Conservation (phyloP, 106 monocot genomes). For the Dendrobium officinale region DNA sequence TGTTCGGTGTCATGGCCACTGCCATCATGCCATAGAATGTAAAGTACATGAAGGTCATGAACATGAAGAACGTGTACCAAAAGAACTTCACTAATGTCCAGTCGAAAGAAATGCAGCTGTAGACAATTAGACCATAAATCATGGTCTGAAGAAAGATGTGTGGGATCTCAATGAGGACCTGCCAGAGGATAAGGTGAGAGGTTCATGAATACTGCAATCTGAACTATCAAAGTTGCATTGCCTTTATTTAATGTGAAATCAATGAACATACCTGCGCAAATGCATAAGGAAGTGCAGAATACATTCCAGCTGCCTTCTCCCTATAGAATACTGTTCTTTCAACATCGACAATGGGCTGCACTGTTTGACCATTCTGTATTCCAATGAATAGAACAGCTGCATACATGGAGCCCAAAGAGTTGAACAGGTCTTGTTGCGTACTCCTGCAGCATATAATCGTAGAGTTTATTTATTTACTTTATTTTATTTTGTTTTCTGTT, state of each 20-base stretch:
- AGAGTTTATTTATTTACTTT: background rate
- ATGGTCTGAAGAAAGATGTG: slow-evolving; percentile 11
- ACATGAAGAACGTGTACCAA: slow-evolving; percentile 21
- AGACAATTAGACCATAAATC: slow-evolving; percentile 9
- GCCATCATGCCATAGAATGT: slow-evolving; percentile 22
- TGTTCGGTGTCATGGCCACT: slow-evolving; percentile 16
- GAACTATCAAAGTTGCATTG: background rate
- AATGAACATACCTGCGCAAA: slow-evolving; percentile 18
- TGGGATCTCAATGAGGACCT: slow-evolving; percentile 17
- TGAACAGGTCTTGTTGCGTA: slow-evolving; percentile 28
- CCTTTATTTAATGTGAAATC: background rate
- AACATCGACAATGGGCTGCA: slow-evolving; percentile 23
- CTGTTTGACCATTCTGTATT: slow-evolving; percentile 14
- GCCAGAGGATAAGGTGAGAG: background rate
- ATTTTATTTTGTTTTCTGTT: background rate
- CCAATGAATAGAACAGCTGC: slow-evolving; percentile 37
- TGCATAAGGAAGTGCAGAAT: slow-evolving; percentile 26
- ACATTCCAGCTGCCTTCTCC: slow-evolving; percentile 24
- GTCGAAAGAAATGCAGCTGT: slow-evolving; percentile 1
- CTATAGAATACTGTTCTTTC: slow-evolving; percentile 21
- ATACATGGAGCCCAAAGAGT: slow-evolving; percentile 38
- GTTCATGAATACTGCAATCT: background rate
- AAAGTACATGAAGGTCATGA: slow-evolving; percentile 14
- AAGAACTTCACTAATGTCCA: slow-evolving; percentile 17
- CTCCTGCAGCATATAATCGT: background rate